These are phyloP conservation scores for Entophlyctis luteolus DNA, from an alignment of 192 early-diverging fungal species.

Conservation along the genomic window DNA sequence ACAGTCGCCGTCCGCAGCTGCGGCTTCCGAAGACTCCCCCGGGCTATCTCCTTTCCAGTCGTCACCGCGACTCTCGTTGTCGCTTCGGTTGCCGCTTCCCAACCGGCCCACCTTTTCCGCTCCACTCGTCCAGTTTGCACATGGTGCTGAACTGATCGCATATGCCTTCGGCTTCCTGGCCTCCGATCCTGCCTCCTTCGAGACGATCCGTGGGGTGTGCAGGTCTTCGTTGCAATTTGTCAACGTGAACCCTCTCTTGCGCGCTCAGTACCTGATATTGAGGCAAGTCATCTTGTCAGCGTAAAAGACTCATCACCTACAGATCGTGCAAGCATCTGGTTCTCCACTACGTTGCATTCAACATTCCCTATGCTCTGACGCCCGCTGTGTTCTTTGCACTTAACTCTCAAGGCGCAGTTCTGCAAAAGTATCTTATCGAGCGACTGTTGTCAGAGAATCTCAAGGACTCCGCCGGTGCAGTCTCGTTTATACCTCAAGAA, in stretches of 20 bases:
- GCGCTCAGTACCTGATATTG: conserved; percentile 3
- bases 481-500: conserved; percentile 1
- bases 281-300: neutral
- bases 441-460: neutral
- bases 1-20: neutral
- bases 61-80: too few species aligned
- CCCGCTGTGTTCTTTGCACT: conserved; percentile 18
- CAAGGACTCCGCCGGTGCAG: neutral
- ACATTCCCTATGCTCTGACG: conserved; percentile 2
- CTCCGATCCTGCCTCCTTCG: conserved; percentile 4
- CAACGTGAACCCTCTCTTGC: neutral
- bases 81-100: too few species aligned
- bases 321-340: conserved; percentile 17
- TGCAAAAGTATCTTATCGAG: conserved; percentile 22
- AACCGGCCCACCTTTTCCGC: too few species aligned
- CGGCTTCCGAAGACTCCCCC: too few species aligned
- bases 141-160: conserved; percentile 1
- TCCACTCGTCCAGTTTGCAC: too few species aligned
- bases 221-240: neutral
- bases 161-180: conserved; percentile 13
- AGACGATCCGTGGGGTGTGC: conserved; percentile 13
- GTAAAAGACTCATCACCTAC: neutral
- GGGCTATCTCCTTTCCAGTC: too few species aligned
- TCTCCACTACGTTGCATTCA: neutral
- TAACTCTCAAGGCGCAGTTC: neutral